Conservation (phyloP, 768 basidiomycete genomes). For the Leccinellum rugosiceps region DNA sequence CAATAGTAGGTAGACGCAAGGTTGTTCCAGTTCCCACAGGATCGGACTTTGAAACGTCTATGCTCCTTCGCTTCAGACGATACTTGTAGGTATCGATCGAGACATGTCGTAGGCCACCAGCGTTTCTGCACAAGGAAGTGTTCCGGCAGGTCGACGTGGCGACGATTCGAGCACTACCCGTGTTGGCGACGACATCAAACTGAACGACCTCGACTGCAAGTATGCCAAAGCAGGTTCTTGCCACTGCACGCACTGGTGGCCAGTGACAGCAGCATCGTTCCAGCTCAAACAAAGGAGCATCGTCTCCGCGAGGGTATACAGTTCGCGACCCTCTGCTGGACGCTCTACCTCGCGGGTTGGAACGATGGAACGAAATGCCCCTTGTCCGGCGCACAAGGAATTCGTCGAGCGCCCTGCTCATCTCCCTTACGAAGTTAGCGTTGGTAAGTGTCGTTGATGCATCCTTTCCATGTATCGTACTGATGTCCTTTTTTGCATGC, state of each 20-base stretch:
- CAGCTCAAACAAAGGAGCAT: slow-evolving; percentile 20
- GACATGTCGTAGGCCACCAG: slow-evolving; percentile 13
- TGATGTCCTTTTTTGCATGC: too few relatives aligned
- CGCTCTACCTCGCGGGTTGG: slow-evolving; percentile 36
- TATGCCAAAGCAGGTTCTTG: background rate
- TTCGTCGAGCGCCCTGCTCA: too few relatives aligned
- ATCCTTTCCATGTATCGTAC: too few relatives aligned
- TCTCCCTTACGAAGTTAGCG: too few relatives aligned
- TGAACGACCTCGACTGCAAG: slow-evolving; percentile 5
- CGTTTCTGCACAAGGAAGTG: background rate
- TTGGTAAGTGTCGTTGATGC: too few relatives aligned
- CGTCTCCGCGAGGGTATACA: slow-evolving; percentile 27
- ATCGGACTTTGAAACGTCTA: too few relatives aligned
- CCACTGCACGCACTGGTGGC: background rate
- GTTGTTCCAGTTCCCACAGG: too few relatives aligned
- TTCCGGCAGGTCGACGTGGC: background rate
- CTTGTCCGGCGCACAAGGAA: too few relatives aligned
- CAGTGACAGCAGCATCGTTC: background rate
- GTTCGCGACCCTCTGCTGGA: slow-evolving; percentile 33
- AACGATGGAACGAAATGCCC: slow-evolving; percentile 40
- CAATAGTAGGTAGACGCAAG: too few relatives aligned
- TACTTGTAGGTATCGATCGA: too few relatives aligned
- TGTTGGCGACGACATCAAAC: slow-evolving; percentile 2
- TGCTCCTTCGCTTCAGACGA: too few relatives aligned
- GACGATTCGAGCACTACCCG: background rate